phyloP scores from a whole-genome alignment of 768 basidiomycete species.

The Cystofilobasidium ferigula region DNA sequence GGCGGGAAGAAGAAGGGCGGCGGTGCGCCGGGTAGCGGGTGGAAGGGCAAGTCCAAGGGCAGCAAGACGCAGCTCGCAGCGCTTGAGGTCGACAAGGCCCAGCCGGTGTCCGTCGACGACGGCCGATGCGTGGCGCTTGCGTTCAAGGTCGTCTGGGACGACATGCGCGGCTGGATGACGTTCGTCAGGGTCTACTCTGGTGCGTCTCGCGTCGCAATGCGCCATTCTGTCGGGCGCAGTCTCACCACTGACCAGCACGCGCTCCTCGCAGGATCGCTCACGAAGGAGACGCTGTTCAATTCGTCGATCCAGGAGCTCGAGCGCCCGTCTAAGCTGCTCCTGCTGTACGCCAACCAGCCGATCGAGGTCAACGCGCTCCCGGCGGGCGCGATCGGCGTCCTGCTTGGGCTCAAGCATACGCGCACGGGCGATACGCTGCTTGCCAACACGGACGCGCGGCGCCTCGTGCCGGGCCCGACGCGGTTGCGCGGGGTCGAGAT shows the following conservation, averaged over 20 bases:
- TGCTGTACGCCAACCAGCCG: conserved; percentile 65
- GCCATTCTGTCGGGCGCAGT: background rate
- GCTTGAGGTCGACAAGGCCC: conserved; percentile 6
- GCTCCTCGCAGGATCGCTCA: conserved; percentile 51
- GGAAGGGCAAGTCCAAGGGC: conserved; percentile 29
- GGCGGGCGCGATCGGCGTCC: conserved; percentile 71
- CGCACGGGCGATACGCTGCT: conserved; percentile 79
- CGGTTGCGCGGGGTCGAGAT: conserved; percentile 43
- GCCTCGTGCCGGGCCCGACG: conserved; percentile 6
- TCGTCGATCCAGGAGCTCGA: conserved; percentile 58
- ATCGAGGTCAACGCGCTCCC: conserved; percentile 69
- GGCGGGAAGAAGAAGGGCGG: conserved; percentile 36
- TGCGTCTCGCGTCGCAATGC: conserved; percentile 37
- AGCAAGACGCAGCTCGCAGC: conserved; percentile 12
- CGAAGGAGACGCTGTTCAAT: conserved; percentile 52
- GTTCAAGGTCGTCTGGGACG: conserved; percentile 85
- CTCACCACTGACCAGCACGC: background rate
- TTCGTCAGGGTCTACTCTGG: conserved; percentile 82
- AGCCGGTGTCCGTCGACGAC: conserved; percentile 19
- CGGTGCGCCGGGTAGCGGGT: conserved; percentile 44
- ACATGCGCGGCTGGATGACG: conserved; percentile 78
- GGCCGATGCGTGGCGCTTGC: conserved; percentile 43
- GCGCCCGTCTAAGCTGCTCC: conserved; percentile 58
- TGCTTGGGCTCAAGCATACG: conserved; percentile 70
- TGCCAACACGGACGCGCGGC: conserved; percentile 40